A percentile compares a stretch with the other conserved stretches of the same genome.
These are phyloP conservation scores for Teratosphaeria destructans DNA, from an alignment of 2,329 filamentous ascomycete genomes.

Conservation along the genomic window DNA sequence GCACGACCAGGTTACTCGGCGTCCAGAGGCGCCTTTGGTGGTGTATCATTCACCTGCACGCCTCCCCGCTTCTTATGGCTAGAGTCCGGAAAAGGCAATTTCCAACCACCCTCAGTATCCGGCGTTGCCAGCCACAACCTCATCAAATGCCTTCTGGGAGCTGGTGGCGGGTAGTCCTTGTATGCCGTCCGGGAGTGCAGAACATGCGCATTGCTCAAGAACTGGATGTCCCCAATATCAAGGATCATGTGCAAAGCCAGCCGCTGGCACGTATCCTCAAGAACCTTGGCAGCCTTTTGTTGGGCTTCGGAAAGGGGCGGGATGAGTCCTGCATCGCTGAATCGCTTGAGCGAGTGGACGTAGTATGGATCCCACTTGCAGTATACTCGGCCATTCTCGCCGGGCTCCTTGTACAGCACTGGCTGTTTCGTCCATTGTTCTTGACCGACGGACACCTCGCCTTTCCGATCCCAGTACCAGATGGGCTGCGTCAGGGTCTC, in stretches of 20 bases:
- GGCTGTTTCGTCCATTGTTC: slow-evolving; percentile 31
- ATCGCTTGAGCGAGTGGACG: slow-evolving; percentile 63
- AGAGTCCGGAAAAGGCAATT: slow-evolving; percentile 69
- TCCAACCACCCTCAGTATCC: slow-evolving; percentile 75
- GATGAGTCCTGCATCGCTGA: slow-evolving; percentile 63
- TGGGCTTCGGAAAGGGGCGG: slow-evolving; percentile 63
- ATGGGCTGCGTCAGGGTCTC: slow-evolving; percentile 63
- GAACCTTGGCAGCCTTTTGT: slow-evolving; percentile 53
- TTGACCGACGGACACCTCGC: slow-evolving; percentile 64
- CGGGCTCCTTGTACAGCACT: slow-evolving; percentile 62
- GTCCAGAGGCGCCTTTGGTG: slow-evolving; percentile 20
- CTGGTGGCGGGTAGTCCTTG: slow-evolving; percentile 58
- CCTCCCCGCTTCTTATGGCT: slow-evolving; percentile 79
- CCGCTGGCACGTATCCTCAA: slow-evolving; percentile 66
- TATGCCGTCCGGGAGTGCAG: slow-evolving; percentile 76
- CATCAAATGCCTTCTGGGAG: slow-evolving; percentile 60
- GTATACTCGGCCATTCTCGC: slow-evolving; percentile 55
- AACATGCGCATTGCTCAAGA: slow-evolving; percentile 69
- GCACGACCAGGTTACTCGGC: slow-evolving; percentile 2
- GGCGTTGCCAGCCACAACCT: slow-evolving; percentile 77
- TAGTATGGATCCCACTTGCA: slow-evolving; percentile 89
- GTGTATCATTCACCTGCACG: slow-evolving; percentile 73
- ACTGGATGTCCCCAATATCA: slow-evolving; percentile 81
- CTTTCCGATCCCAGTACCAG: slow-evolving; percentile 91
- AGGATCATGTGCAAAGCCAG: slow-evolving; percentile 75